Evolutionary conservation across 371 early-diverging fungal species (phyloP), one percentile per base, ranked within the genome.

Genomic region (Mortierella sp.): DNA sequence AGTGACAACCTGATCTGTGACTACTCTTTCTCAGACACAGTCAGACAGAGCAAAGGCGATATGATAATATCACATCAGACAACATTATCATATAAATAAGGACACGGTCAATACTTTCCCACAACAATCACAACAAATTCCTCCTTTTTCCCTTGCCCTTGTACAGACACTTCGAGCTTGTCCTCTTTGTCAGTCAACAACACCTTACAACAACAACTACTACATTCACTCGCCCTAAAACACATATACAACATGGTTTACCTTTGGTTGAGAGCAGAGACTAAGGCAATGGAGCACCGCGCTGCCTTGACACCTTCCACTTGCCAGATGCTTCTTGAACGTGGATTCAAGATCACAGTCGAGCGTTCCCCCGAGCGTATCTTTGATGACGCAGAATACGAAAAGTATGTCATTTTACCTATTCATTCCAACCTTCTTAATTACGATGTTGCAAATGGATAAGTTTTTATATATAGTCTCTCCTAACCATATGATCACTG

Each of bases 251-350:
- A 54, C 61, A 79, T 79, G 79, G 79, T 77, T 86, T 96, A 98
- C 82, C 91, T 98, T 65, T 97, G 97, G 97, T 92, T 98, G 64
- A 93, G 99, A 77, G 96, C 96, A 60, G 99, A 98, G 85, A 96
- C 96, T 72, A 98, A 98, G 93, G 92, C 93, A 57, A 93, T 95
- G 87, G 99, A 98, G 89, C 94, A 95, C 83, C 91, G 99, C 66
- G 94, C 96, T 61, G 96, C 96, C 37, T 88, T 98, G 73, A 96
- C 99, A 23, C 99, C 99, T 43, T 84, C 88, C 42, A 91, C 90
- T 55, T 91, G 92, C 86, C 91, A 93, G 85, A 87, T 77, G 42
- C 87, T 96, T 23, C 84, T 97, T 66, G 89, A 89, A 61, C 85
- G 89, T 64, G 95, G 91, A 61, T 97, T 95, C 88, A 85, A 90